A percentile compares a stretch with the other conserved stretches of the same genome.
phyloP scores from a whole-genome alignment of 2,329 filamentous ascomycete genomes.

The Penicillium sp. region DNA sequence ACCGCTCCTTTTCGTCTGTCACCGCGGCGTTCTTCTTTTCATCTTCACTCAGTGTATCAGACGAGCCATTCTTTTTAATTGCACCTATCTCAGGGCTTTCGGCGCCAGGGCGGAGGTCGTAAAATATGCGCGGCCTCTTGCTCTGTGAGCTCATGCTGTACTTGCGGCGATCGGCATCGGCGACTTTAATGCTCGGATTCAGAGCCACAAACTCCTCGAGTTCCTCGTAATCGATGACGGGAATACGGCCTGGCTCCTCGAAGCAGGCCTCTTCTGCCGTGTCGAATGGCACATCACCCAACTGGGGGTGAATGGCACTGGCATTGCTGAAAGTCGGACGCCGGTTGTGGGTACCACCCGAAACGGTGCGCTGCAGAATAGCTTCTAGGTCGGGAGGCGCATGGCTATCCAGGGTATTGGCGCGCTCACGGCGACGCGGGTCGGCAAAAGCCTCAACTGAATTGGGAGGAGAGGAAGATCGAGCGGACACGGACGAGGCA shows the following conservation, averaged over 20 bases:
- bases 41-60: constrained; percentile 20
- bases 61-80: constrained; percentile 27
- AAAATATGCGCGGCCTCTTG: constrained; percentile 49
- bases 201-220: constrained; percentile 81
- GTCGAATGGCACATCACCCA: constrained; percentile 29
- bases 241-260: constrained; percentile 66
- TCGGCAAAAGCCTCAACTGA: constrained; percentile 96
- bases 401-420: constrained; percentile 56
- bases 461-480: constrained; percentile 80
- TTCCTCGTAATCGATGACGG: constrained; percentile 83
- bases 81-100: constrained; percentile 30
- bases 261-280: constrained; percentile 67
- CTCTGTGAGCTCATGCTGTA: constrained; percentile 45
- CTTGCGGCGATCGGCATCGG: constrained; percentile 26
- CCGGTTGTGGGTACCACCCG: constrained; percentile 56
- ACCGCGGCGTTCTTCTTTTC: constrained; percentile 36
- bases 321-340: constrained; percentile 53
- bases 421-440: constrained; percentile 71
- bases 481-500: constrained; percentile 47
- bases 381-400: constrained; percentile 48
- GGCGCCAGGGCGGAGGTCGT: constrained; percentile 48
- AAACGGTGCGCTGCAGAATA: constrained; percentile 61
- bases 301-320: constrained; percentile 47
- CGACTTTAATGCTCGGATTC: constrained; percentile 42
- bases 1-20: constrained; percentile 28